phyloP scores from a whole-genome alignment of 768 basidiomycete species.

The Kwoniella botswanensis region DNA sequence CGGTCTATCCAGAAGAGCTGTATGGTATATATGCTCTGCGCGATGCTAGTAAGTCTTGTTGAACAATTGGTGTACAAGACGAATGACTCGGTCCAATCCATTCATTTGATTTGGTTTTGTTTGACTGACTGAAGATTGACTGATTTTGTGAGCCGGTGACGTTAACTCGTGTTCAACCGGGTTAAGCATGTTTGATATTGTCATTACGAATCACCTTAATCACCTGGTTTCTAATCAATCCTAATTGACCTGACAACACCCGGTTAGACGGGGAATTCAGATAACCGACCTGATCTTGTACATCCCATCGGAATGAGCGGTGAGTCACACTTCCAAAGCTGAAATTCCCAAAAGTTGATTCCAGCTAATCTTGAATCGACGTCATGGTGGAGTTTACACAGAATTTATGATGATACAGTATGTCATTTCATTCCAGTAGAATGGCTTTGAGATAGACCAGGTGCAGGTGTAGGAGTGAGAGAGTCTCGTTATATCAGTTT shows the following conservation, averaged over 20 bases:
- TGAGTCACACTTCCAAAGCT: not conserved
- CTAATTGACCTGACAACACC: not conserved
- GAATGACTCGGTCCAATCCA: not conserved
- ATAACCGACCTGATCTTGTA: not conserved
- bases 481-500: not conserved
- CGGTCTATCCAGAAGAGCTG: not conserved
- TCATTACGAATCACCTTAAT: not conserved
- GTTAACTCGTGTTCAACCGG: not conserved
- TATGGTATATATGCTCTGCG: not conserved
- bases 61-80: not conserved
- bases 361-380: slow-evolving; percentile 3
- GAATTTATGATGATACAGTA: not conserved
- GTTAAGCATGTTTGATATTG: not conserved
- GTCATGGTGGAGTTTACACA: slow-evolving; percentile 3
- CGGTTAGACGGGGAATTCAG: not conserved
- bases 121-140: too few relatives aligned
- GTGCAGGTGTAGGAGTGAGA: not conserved
- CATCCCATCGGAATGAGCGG: not conserved
- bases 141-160: not conserved
- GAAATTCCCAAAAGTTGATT: not conserved
- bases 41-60: not conserved
- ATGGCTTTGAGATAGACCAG: not conserved
- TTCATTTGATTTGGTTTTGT: too few relatives aligned
- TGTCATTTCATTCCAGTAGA: not conserved
- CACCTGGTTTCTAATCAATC: not conserved